Conservation (phyloP, 1,284 basidiomycete genomes). For the Termitomyces sp. region DNA sequence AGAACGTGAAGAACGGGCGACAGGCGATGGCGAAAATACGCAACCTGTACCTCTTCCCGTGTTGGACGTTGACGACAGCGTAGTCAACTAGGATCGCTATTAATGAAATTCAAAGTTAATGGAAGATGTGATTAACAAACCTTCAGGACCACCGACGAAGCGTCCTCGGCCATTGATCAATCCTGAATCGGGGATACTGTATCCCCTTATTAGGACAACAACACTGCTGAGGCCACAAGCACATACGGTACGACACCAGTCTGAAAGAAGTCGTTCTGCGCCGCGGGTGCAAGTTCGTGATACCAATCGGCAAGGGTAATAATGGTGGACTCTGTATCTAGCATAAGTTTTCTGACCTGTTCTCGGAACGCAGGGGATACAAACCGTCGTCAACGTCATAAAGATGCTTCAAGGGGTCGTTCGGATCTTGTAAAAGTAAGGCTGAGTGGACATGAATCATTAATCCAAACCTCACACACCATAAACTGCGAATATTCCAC, state of each 20-base stretch:
- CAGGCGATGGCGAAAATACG: slow-evolving; percentile 53
- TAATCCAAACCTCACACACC: neutral
- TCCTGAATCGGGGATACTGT: slow-evolving; percentile 27
- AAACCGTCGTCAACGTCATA: slow-evolving; percentile 48
- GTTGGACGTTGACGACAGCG: slow-evolving; percentile 33
- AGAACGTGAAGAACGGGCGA: slow-evolving; percentile 35
- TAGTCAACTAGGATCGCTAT: slow-evolving; percentile 21
- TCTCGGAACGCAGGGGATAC: slow-evolving; percentile 5
- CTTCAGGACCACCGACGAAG: slow-evolving; percentile 24
- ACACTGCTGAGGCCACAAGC: neutral
- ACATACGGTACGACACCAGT: slow-evolving; percentile 27
- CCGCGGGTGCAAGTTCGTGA: slow-evolving; percentile 19
- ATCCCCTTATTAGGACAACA: neutral
- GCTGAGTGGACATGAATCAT: too few species aligned
- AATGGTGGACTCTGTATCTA: slow-evolving; percentile 19
- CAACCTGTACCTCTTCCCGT: slow-evolving; percentile 33
- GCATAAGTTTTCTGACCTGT: neutral
- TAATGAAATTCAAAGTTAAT: neutral
- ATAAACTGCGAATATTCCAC: slow-evolving; percentile 39
- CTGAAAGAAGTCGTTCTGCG: slow-evolving; percentile 17
- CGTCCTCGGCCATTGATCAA: slow-evolving; percentile 41
- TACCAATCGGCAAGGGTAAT: slow-evolving; percentile 28
- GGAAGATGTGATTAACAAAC: neutral
- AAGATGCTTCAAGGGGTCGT: slow-evolving; percentile 23
- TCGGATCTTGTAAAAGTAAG: slow-evolving; percentile 8